Evolutionary conservation across 75 land plant genomes (phyloP).

Genomic region (Cupressus sempervirens): DNA sequence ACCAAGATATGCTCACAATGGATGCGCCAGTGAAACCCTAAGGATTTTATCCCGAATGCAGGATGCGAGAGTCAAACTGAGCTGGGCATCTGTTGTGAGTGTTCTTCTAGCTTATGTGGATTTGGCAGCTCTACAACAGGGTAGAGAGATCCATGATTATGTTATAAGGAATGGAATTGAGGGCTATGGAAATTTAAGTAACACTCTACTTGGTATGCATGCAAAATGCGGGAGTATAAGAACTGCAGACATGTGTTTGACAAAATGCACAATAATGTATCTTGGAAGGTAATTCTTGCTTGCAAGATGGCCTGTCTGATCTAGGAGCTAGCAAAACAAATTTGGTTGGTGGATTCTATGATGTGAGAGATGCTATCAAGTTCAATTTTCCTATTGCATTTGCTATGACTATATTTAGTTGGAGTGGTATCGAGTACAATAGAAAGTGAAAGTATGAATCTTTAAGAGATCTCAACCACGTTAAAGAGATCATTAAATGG

Average conservation of each 20-base stretch:
- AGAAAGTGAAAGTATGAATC: conserved; percentile 78
- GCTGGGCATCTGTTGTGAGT: conserved; percentile 29
- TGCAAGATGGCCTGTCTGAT: no score
- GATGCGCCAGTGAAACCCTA: conserved; percentile 10
- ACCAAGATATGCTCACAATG: conserved; percentile 13
- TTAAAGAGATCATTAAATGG: no score
- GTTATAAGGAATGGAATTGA: conserved; percentile 15
- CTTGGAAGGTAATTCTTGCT: no score
- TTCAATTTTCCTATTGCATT: conserved; percentile 82
- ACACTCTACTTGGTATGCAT: conserved; percentile 41
- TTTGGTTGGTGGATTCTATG: no score
- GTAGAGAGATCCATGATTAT: conserved; percentile 36
- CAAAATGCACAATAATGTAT: conserved; percentile 1
- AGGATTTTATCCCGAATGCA: neutral
- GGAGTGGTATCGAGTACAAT: conserved; percentile 96
- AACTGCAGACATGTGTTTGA: conserved; percentile 24
- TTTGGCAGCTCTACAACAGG: conserved; percentile 19
- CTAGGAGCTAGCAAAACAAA: no score
- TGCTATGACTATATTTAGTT: conserved; percentile 83
- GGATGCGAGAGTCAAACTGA: neutral
- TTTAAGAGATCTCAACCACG: conserved; percentile 75
- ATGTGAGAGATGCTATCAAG: conserved; percentile 93
- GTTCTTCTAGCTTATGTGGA: conserved; percentile 27
- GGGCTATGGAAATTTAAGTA: conserved; percentile 24
- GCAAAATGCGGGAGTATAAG: conserved; percentile 42